Base-by-base conservation (phyloP, 2,329 filamentous ascomycete species). In the Clathrospora elynae region DNA sequence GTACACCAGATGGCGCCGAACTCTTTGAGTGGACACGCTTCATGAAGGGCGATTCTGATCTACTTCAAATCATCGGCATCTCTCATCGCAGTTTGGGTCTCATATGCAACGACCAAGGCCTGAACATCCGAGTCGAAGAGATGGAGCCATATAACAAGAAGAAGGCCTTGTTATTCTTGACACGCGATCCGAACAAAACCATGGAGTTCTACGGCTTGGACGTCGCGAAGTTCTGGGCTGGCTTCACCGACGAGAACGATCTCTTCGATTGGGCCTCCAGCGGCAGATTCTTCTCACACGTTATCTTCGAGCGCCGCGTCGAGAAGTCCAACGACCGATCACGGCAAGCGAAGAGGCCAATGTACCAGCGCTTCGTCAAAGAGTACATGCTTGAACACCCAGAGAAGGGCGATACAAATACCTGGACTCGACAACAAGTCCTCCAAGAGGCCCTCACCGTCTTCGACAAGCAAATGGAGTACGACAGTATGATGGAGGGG, bases 31-130 rank as follows among this genome's bases (percentile, higher is more conserved):
- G 87, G 87, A 75, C 77, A 24, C 67, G 81, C 3, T 90, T 90
- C 70, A 82, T 82, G 53, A 76, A 85, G 25, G 79, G 81, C 0
- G 88, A 92, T 55, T 85, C 86, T n/a, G 88, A 92, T 55, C 59
- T 83, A 2, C 84, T 84, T 77, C 86, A 81, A 46, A 76, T 84
- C 6, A 62, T 92, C 0, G 85, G 87, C 4, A 75, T 78, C 12
- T 79, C 77, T 6, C 81, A 88, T 49, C 78, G 84, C 0, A 78
- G 78, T 0, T 78, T 82, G 23, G 87, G 87, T 2, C 77, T 93
- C 6, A 86, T 81, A 0, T 72, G 82, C 16, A 85, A 83, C 52
- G 80, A 88, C 35, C 66, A 63, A 9, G 86, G 82, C 2, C 67
- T 93, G 1, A 82, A 78, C 62, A 56, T 92, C 0, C 80, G 86